Conservation (phyloP, 1,284 basidiomycete genomes). For the Irpex lacteus region DNA sequence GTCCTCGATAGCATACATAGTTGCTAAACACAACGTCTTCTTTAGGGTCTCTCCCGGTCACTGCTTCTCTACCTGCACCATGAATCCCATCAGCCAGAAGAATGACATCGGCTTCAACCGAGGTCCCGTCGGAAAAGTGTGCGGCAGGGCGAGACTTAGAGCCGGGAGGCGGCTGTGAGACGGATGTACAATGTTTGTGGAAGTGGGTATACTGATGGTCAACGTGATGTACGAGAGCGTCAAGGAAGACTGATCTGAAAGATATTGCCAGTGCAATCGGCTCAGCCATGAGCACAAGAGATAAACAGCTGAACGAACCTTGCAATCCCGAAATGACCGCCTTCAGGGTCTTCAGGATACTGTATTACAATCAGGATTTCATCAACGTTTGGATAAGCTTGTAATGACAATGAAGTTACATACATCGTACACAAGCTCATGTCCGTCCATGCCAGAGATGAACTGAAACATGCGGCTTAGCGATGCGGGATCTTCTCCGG, state of each 20-base stretch:
- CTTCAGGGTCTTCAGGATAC: constrained; percentile 34
- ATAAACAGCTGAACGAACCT: constrained; percentile 5
- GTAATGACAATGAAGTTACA: constrained; percentile 7
- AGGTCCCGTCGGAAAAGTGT: constrained; percentile 42
- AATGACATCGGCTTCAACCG: constrained; percentile 42
- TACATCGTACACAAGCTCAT: constrained; percentile 44
- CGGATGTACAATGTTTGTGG: constrained; percentile 41
- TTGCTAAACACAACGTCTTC: constrained; percentile 36
- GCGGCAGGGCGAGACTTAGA: constrained; percentile 29
- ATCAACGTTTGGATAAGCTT: background rate
- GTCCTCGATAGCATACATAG: constrained; percentile 40
- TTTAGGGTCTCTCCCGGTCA: constrained; percentile 28
- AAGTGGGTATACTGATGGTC: constrained; percentile 41
- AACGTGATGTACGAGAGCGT: constrained; percentile 40
- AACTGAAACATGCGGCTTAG: constrained; percentile 35
- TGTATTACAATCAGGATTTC: constrained; percentile 14
- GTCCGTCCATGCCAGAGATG: constrained; percentile 36
- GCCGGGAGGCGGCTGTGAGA: constrained; percentile 21
- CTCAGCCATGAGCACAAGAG: background rate
- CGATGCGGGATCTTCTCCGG: constrained; percentile 31
- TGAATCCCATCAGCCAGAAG: constrained; percentile 50
- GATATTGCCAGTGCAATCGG: background rate
- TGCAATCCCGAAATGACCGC: constrained; percentile 29
- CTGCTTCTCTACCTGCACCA: constrained; percentile 35
- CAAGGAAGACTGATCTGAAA: constrained; percentile 42